phyloP scores from a whole-genome alignment of 1,139 yeast species.

The Pneumocystis carinii region DNA sequence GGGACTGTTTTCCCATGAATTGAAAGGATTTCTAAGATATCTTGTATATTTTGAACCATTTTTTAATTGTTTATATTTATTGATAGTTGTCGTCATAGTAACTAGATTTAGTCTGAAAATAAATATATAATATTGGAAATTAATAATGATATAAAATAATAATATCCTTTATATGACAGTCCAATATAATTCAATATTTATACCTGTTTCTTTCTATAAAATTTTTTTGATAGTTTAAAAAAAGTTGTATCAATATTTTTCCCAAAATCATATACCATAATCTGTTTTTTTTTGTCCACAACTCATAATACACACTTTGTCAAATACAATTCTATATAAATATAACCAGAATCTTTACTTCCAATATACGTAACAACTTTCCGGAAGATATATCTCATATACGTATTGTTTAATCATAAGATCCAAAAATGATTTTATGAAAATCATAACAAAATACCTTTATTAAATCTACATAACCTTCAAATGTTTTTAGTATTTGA shows the following conservation, averaged over 20 bases:
- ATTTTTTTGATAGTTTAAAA: slow-evolving; percentile 1
- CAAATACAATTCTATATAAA: slow-evolving; percentile 11
- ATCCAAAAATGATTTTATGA: slow-evolving; percentile 12
- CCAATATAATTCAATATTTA: no score
- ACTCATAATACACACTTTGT: slow-evolving; percentile 11
- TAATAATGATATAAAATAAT: no score
- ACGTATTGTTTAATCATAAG: slow-evolving; percentile 33
- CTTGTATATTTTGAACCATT: not conserved
- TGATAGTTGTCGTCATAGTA: not conserved
- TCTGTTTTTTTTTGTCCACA: slow-evolving; percentile 10
- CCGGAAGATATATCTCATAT: slow-evolving; percentile 46
- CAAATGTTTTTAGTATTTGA: slow-evolving; percentile 47
- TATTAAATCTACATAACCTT: slow-evolving; percentile 36
- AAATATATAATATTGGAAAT: no score
- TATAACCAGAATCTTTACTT: slow-evolving; percentile 8
- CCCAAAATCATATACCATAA: slow-evolving; percentile 12
- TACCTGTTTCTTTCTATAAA: not conserved
- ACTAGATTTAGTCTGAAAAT: no score
- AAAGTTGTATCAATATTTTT: slow-evolving; percentile 11
- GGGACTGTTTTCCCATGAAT: not conserved
- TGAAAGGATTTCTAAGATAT: not conserved
- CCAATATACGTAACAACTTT: slow-evolving; percentile 28
- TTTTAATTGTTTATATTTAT: not conserved
- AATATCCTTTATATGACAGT: no score
- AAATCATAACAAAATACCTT: slow-evolving; percentile 10